phyloP scores from a whole-genome alignment of 2,329 filamentous ascomycete genomes.

The Xylariomycetidae sp. region DNA sequence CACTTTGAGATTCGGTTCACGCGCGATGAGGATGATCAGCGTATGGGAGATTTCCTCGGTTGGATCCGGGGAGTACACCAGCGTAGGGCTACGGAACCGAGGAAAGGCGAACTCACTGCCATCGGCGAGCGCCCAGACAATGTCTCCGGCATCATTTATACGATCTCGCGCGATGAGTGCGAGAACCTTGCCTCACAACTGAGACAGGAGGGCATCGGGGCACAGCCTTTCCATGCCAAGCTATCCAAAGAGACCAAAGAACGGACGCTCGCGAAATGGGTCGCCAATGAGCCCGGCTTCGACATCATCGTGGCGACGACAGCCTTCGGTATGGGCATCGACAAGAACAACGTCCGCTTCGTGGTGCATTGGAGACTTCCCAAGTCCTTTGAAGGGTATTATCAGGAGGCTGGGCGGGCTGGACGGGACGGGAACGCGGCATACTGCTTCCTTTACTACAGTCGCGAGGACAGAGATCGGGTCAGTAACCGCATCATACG shows the following conservation, averaged over 20 bases:
- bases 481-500: conserved; percentile 52
- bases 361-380: conserved; percentile 92
- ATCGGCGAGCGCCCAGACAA: conserved; percentile 52
- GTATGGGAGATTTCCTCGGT: conserved; percentile 64
- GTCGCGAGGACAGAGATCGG: conserved; percentile 76
- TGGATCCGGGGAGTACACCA: conserved; percentile 73
- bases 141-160: conserved; percentile 76
- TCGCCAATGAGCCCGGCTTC: conserved; percentile 67
- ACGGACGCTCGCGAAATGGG: conserved; percentile 65
- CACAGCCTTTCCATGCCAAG: conserved; percentile 67
- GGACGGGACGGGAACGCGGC: conserved; percentile 85
- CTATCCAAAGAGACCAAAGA: conserved; percentile 63
- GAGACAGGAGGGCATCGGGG: conserved; percentile 62
- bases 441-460: conserved; percentile 87
- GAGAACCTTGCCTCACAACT: conserved; percentile 63
- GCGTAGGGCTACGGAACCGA: conserved; percentile 55
- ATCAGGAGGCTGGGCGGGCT: conserved; percentile 89
- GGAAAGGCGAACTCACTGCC: conserved; percentile 52
- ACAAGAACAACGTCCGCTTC: conserved; percentile 91
- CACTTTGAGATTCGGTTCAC: conserved; percentile 88
- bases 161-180: conserved; percentile 67
- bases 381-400: conserved; percentile 92
- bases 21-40: conserved; percentile 64
- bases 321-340: conserved; percentile 96
- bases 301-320: conserved; percentile 93